These are phyloP conservation scores for Aureobasidium sp. DNA, from an alignment of 2,329 filamentous ascomycete genomes.

Conservation along the genomic window DNA sequence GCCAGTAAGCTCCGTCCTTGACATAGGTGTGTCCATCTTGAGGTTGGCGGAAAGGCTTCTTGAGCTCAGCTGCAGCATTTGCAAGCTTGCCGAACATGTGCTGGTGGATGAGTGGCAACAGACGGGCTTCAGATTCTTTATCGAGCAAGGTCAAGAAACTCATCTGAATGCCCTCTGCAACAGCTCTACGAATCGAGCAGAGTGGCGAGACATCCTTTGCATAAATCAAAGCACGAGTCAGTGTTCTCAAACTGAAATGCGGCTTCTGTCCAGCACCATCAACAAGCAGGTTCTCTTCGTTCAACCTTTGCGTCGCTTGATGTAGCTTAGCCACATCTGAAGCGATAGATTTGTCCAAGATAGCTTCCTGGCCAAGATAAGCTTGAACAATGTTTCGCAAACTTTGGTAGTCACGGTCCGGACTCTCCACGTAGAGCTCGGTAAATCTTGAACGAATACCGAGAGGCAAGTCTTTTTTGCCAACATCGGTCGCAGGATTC, in stretches of 20 bases:
- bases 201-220: slow-evolving; percentile 75
- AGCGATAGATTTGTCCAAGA: slow-evolving; percentile 64
- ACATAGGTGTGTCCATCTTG: slow-evolving; percentile 71
- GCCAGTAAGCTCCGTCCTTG: slow-evolving; percentile 54
- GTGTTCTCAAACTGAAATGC: slow-evolving; percentile 90
- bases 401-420: slow-evolving; percentile 80
- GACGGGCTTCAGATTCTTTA: slow-evolving; percentile 68
- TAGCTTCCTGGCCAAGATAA: slow-evolving; percentile 65
- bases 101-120: slow-evolving; percentile 72
- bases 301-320: slow-evolving; percentile 74
- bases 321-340: slow-evolving; percentile 83
- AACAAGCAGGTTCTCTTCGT: slow-evolving; percentile 74
- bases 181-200: slow-evolving; percentile 75
- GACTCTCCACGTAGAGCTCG: slow-evolving; percentile 87
- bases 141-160: slow-evolving; percentile 89
- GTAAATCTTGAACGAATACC: slow-evolving; percentile 90
- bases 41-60: slow-evolving; percentile 70
- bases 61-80: slow-evolving; percentile 65
- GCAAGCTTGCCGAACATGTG: slow-evolving; percentile 66
- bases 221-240: slow-evolving; percentile 85
- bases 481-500: slow-evolving; percentile 97
- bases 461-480: slow-evolving; percentile 86
- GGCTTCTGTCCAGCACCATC: slow-evolving; percentile 94
- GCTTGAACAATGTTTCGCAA: slow-evolving; percentile 80
- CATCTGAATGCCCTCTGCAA: slow-evolving; percentile 97